These are phyloP conservation scores for Starmerella lactis-condensi DNA, from an alignment of 805 yeast species.

Conservation along the genomic window DNA sequence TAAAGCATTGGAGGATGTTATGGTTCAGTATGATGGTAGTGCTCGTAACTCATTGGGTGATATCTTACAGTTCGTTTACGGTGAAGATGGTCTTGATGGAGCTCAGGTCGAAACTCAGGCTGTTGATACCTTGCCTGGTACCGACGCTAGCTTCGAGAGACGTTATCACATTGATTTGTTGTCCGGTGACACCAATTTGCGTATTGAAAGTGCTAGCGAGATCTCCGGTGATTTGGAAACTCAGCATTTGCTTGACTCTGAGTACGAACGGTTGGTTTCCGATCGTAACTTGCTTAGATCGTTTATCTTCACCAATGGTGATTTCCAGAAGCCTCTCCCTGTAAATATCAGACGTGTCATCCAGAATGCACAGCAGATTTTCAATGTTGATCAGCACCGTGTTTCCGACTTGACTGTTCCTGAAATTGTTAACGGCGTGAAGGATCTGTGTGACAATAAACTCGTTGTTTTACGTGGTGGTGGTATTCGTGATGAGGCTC, in stretches of 20 bases:
- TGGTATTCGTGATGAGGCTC: conserved; percentile 66
- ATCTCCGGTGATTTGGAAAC: conserved; percentile 74
- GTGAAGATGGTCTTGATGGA: conserved; percentile 98
- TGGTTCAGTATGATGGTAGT: conserved; percentile 97
- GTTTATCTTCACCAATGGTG: conserved; percentile 78
- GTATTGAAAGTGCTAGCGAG: conserved; percentile 76
- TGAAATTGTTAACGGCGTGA: conserved; percentile 60
- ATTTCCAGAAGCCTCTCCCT: conserved; percentile 92
- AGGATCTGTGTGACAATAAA: conserved; percentile 45
- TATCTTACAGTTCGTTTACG: conserved; percentile 85
- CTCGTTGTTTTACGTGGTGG: conserved; percentile 62
- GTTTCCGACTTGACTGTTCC: conserved; percentile 78
- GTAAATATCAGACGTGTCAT: conserved; percentile 90
- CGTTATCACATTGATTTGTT: conserved; percentile 76
- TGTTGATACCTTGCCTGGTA: conserved; percentile 87
- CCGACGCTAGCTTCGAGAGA: conserved; percentile 62
- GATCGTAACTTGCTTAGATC: conserved; percentile 71
- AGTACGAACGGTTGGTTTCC: conserved; percentile 52
- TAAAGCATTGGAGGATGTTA: conserved; percentile 88
- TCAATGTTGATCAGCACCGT: conserved; percentile 76
- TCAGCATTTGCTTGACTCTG: conserved; percentile 66
- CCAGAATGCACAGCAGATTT: conserved; percentile 93
- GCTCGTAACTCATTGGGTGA: conserved; percentile 96
- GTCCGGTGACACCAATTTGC: conserved; percentile 47
- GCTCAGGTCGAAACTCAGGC: conserved; percentile 94